Base-by-base conservation (phyloP, 2,329 filamentous ascomycete species). In the Cladosporium sp. region DNA sequence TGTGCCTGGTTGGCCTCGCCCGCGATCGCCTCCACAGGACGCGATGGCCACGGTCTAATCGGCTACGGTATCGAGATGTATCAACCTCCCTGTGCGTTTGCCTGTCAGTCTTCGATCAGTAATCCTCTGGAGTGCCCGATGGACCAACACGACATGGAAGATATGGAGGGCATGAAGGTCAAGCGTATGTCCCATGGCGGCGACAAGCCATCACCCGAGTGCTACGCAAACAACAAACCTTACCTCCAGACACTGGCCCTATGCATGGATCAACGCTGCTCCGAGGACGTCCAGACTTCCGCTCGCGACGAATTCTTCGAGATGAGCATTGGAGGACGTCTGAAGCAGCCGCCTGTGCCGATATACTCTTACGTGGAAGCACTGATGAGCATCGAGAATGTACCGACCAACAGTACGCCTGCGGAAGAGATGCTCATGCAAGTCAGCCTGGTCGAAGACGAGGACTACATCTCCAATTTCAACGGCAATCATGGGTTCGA, bases 261-360 rank as follows among this genome's bases (percentile, higher is more conserved):
- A 40, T 73, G 71, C 55, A 63, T 72, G 30, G 56, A 63, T 0
- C 47, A 58, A 5, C 65, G 64, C 19, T 73, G 71, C 57, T 20
- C 47, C 15, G 47, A 60, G 7, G 60, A 66, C 25, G 45, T 63
- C 6, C 58, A 64, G 22, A 57, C 51, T 6, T 67, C 67, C 49
- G 60, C 64, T 37, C 63, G 72, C 20, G 70, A 66, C 11, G 60
- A 63, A 38, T 74, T 69, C 61, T 74, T 72, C 58, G 59, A 62
- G 37, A 15, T 60, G 63, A n/a, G 65, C 61, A 17, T 65, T 59
- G 52, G 63, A 34, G 51, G 43, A 9, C 56, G 47, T 20, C 30
- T 61, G 8, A 50, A 51, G 38, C 61, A 64, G 59, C 62, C 65
- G 8, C 47, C 47, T 17, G 19, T 51, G n/a, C 64, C 65, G 1